Conservation (phyloP, 768 basidiomycete genomes). For the Rhizopogon sp. region DNA sequence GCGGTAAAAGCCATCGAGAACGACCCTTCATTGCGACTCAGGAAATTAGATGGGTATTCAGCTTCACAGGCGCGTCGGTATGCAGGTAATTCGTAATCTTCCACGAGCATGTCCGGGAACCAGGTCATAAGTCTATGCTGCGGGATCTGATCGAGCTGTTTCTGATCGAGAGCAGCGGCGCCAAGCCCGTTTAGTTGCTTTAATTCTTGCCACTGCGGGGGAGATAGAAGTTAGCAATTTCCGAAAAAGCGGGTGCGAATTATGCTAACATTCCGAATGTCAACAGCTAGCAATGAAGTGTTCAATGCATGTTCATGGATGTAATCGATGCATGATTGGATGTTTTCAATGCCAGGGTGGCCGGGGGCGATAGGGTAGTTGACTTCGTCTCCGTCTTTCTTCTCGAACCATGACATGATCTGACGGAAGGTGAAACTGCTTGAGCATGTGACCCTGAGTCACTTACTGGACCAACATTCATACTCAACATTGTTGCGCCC, state of each 20-base stretch:
- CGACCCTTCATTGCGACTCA: constrained; percentile 28
- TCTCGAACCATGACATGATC: constrained; percentile 41
- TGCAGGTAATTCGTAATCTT: constrained; percentile 16
- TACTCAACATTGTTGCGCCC: constrained; percentile 41
- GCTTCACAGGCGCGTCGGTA: constrained; percentile 33
- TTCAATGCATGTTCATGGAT: constrained; percentile 35
- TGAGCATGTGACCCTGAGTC: not conserved
- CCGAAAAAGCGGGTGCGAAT: not conserved
- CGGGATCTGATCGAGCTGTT: constrained; percentile 31
- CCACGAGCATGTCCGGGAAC: constrained; percentile 9
- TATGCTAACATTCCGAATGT: constrained; percentile 36
- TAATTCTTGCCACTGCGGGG: constrained; percentile 37
- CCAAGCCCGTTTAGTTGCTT: constrained; percentile 36
- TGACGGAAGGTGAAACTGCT: constrained; percentile 10
- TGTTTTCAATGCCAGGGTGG: constrained; percentile 42
- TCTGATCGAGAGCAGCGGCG: constrained; percentile 37
- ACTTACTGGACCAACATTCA: constrained; percentile 47
- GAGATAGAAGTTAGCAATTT: constrained; percentile 3
- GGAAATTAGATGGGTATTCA: constrained; percentile 32
- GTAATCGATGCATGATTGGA: constrained; percentile 41
- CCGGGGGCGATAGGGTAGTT: constrained; percentile 6
- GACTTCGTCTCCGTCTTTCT: constrained; percentile 18
- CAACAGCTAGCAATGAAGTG: constrained; percentile 36
- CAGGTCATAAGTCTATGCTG: constrained; percentile 27
- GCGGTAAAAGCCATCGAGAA: constrained; percentile 30